phyloP scores from a whole-genome alignment of 1,284 basidiomycete genomes.

The Macrocybe sp. region DNA sequence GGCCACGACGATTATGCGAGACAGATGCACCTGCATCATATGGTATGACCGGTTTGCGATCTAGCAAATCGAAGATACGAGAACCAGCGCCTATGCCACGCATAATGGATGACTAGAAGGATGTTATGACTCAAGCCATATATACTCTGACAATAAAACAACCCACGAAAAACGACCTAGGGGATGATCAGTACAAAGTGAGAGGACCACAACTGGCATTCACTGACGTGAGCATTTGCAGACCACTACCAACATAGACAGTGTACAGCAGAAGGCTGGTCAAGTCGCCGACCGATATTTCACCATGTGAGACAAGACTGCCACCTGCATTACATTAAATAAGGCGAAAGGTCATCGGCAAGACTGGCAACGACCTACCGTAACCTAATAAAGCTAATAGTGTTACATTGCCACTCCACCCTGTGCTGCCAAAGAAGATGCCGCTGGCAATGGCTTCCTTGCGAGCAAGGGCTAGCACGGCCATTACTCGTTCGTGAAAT shows the following conservation, averaged over 20 bases:
- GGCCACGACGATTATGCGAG: constrained; percentile 51
- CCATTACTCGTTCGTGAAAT: constrained; percentile 62
- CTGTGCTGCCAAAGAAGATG: constrained; percentile 90
- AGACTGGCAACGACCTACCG: constrained; percentile 38
- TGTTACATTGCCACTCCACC: constrained; percentile 94
- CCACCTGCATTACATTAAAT: constrained; percentile 52
- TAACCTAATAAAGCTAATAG: constrained; percentile 89
- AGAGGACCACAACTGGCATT: constrained; percentile 3
- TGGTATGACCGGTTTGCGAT: constrained; percentile 70
- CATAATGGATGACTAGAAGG: constrained; percentile 71
- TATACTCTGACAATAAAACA: not conserved
- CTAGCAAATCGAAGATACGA: constrained; percentile 91
- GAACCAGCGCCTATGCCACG: constrained; percentile 90
- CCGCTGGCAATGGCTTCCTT: constrained; percentile 90
- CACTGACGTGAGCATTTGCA: constrained; percentile 76
- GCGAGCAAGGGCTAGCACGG: constrained; percentile 73
- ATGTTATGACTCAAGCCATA: constrained; percentile 1
- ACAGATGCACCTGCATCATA: constrained; percentile 58
- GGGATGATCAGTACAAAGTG: constrained; percentile 7
- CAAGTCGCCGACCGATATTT: constrained; percentile 88
- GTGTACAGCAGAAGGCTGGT: constrained; percentile 92
- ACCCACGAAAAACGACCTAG: constrained; percentile 56
- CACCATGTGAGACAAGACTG: constrained; percentile 81
- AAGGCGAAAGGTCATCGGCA: not conserved
- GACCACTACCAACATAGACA: constrained; percentile 79